phyloP scores from a whole-genome alignment of 805 yeast genomes.

The Pichia kluyveri region DNA sequence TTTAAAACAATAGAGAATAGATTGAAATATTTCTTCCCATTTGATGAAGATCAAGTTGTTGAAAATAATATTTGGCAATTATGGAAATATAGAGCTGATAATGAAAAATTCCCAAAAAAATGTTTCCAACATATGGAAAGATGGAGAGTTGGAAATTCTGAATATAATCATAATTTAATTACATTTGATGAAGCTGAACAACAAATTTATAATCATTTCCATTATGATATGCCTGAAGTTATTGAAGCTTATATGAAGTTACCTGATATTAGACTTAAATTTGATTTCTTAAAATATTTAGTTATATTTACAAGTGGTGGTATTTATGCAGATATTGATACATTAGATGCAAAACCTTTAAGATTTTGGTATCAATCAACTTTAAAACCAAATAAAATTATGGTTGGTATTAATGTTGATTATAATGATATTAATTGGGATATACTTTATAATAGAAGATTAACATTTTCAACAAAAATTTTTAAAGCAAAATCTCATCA shows the following conservation, averaged over 20 bases:
- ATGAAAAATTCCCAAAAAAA: conserved; percentile 21
- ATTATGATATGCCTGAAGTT: conserved; percentile 38
- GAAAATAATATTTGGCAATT: conserved; percentile 26
- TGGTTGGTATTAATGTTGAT: conserved; percentile 24
- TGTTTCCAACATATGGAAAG: conserved; percentile 25
- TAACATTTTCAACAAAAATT: conserved; percentile 21
- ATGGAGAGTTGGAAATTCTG: conserved; percentile 25
- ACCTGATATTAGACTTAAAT: conserved; percentile 42
- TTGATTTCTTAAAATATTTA: conserved; percentile 49
- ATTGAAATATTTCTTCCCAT: conserved; percentile 19
- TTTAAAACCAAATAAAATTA: conserved; percentile 15
- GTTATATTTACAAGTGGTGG: conserved; percentile 47
- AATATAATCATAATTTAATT: conserved; percentile 23
- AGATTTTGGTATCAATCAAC: conserved; percentile 23
- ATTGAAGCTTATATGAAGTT: conserved; percentile 38
- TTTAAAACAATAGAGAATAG: conserved; percentile 21
- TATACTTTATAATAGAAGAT: conserved; percentile 24
- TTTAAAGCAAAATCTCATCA: conserved; percentile 26
- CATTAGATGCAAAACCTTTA: conserved; percentile 41
- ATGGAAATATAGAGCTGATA: conserved; percentile 19
- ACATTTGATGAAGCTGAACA: conserved; percentile 23
- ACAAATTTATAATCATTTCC: conserved; percentile 20
- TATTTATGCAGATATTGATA: conserved; percentile 55
- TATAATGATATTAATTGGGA: conserved; percentile 26
- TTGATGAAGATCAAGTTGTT: conserved; percentile 13